These are phyloP conservation scores for Sordaria brevicollis DNA, from an alignment of 495 filamentous ascomycete species.

Conservation along the genomic window DNA sequence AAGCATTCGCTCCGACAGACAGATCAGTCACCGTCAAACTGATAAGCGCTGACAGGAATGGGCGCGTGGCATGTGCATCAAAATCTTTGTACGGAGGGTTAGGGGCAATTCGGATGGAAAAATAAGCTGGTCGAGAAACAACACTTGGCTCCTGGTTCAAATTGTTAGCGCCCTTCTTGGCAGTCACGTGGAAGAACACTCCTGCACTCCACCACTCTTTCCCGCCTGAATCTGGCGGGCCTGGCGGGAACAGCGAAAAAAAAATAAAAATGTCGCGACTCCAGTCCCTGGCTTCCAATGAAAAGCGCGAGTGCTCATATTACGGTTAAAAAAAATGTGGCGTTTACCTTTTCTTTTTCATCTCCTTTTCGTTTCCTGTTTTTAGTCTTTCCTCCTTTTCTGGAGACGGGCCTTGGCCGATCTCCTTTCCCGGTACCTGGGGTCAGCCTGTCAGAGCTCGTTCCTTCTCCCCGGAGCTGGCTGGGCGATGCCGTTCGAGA, in stretches of 20 bases:
- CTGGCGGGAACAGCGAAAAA: constrained; percentile 11
- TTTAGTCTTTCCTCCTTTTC: background rate
- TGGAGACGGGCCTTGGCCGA: background rate
- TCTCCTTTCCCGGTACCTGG: background rate
- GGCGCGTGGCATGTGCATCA: background rate
- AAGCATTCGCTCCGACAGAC: background rate
- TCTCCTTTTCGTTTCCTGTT: background rate
- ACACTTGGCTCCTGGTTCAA: background rate
- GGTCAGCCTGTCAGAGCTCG: background rate
- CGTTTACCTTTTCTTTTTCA: background rate
- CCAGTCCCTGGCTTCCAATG: background rate
- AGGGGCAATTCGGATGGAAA: background rate
- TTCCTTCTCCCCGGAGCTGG: background rate
- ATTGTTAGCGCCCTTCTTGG: constrained; percentile 6
- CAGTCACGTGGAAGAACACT: constrained; percentile 14
- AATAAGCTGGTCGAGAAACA: too few species aligned
- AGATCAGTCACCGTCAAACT: background rate
- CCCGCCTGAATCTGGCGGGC: constrained; percentile 3
- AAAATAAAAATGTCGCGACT: too few species aligned
- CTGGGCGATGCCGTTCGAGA: background rate
- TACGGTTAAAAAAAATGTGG: background rate
- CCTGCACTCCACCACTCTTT: constrained; percentile 19
- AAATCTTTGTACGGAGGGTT: background rate
- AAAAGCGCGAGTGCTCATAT: background rate
- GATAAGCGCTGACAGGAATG: background rate